Evolutionary conservation across 2,329 filamentous ascomycete genomes (phyloP), one percentile per base, ranked within the genome.

Genomic region (Neofusicoccum kwambonambiense): DNA sequence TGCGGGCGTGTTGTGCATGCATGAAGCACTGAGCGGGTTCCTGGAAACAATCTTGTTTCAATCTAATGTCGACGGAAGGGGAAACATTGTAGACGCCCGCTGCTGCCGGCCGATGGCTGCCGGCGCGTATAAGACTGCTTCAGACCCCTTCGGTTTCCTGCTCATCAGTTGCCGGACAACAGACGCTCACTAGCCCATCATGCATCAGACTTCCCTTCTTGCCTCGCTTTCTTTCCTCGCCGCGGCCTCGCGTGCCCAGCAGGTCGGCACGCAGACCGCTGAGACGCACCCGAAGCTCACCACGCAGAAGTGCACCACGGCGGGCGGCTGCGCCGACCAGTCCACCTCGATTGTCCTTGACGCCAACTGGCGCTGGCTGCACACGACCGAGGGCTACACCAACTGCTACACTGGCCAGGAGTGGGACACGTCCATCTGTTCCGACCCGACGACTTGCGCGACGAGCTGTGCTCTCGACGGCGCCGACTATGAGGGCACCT

Each of bases 341-440:
- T 60, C 69, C 34, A 75, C 72, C 41, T 72, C 74, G 19, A 68
- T 81, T 66, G 75, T 76, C n/a, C 71, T 82, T 39, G 80, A 82
- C 68, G 72, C 79, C 65, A 83, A 83, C 75, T 83, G 81, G 81
- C 79, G 81, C 67, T 83, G 81, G 81, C 66, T 79, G 22, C 81
- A 84, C 73, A 74, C 75, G 42, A 77, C 71, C 58, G 71, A 68
- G 61, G 79, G 79, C 47, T 81, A 77, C 68, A 80, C 78, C 68
- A 83, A 83, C 75, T 83, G 81, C 77, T 83, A 81, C 74, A 77
- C 72, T 17, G 80, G 77, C 65, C 81, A 82, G 72, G 68, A 72
- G 41, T 82, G 79, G 77, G 75, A 80, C 70, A 67, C 69, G 5
- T 70, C 75, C 31, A 69, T 77, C 65, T 82, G 80, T 70, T 69